Evolutionary conservation across 164 flowering plant genomes (phyloP), one percentile per base, ranked within the genome.

Genomic region (Berberis thunbergii): DNA sequence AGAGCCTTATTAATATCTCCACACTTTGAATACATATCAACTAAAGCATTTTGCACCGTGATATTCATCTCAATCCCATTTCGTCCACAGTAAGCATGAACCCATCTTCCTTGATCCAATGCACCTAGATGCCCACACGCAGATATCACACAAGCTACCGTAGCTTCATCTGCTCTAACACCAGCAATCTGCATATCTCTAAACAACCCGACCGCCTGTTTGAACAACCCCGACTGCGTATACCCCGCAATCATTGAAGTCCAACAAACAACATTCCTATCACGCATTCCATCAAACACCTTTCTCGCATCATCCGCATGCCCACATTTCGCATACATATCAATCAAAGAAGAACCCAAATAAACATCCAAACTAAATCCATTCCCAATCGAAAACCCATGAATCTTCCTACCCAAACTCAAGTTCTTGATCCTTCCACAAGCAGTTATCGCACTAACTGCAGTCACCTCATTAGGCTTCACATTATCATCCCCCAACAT

Each of bases 21-120:
- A 63, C 81, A 75, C 60, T 78, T 78, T 5, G 77, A 66, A 54
- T 75, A 78, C 81, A 78, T 78, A 59, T 73, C 78, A 46, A 78
- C 68, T 62, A 78, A 48, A 42, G 77, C 65, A 54, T 69, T 73
- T 8, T 58, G 59, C 59, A 70, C 66, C 0, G 50, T 6, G 43
- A 71, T 54, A 54, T 72, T 68, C 67, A 75, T 43, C 55, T 66
- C 57, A 12, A 72, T 57, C 7, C 56, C 64, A 3, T 60, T 70
- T 26, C 71, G 64, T 3, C 64, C 67, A 44, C 72, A 60, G 46
- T 68, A 73, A 42, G 67, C 61, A 59, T 75, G 79, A 38, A 73
- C 57, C 75, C 71, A 71, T 13, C 69, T 69, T 45, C 79, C 81
- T 50, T 58, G 69, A 59, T 70, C 75, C 12, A 70, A 66, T 0